Evolutionary conservation across 192 early-diverging fungal genomes (phyloP).

Genomic region (Backusella sp.): DNA sequence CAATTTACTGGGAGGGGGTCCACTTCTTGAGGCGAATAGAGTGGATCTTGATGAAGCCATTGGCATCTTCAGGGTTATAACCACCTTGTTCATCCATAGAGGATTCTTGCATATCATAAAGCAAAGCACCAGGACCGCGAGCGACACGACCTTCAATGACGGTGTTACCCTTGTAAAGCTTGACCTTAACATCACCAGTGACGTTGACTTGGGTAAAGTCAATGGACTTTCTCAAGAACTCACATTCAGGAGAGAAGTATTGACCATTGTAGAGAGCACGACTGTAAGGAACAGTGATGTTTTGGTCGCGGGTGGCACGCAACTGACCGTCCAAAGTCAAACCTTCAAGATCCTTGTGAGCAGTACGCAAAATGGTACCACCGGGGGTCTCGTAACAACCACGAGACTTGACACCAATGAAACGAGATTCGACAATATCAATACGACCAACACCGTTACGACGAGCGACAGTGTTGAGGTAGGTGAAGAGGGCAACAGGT

Average conservation of each 20-base stretch:
- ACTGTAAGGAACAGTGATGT: conserved; percentile 76
- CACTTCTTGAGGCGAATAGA: conserved; percentile 93
- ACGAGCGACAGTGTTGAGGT: conserved; percentile 93
- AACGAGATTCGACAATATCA: conserved; percentile 99
- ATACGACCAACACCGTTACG: conserved; percentile 98
- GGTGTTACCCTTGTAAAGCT: conserved; percentile 95
- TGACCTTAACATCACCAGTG: conserved; percentile 89
- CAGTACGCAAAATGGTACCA: conserved; percentile 92
- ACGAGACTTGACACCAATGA: conserved; percentile 98
- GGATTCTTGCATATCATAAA: conserved; percentile 95
- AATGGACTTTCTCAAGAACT: conserved; percentile 83
- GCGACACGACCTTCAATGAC: conserved; percentile 89
- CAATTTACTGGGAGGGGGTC: conserved; percentile 17
- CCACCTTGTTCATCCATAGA: conserved; percentile 94
- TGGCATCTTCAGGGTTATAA: conserved; percentile 89
- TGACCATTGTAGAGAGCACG: conserved; percentile 91
- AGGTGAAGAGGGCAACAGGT: conserved; percentile 86
- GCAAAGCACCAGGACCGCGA: conserved; percentile 62
- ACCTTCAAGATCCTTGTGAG: conserved; percentile 96
- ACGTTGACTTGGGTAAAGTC: conserved; percentile 82
- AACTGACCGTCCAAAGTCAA: conserved; percentile 94
- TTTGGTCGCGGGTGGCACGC: conserved; percentile 90
- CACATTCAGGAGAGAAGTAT: conserved; percentile 96
- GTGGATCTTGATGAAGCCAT: conserved; percentile 98
- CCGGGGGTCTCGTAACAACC: conserved; percentile 99